Percentiles rank a stretch among this genome's conserved stretches.
Evolutionary conservation across 2,329 filamentous ascomycete species (phyloP).

Genomic region (Cercospora brassicicola): DNA sequence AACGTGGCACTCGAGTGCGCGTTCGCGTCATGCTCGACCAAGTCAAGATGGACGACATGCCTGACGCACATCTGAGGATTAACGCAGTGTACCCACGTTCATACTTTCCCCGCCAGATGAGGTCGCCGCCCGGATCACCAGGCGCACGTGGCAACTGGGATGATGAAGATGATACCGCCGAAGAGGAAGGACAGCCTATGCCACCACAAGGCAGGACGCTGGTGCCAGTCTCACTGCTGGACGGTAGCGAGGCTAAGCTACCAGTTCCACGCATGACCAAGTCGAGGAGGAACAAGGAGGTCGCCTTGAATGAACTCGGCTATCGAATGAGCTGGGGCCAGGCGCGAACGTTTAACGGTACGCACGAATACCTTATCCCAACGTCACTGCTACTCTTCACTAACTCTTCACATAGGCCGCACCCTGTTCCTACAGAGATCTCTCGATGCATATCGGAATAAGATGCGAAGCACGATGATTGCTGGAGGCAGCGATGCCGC

Average conservation of each 20-base stretch:
- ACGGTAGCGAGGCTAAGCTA: constrained; percentile 71
- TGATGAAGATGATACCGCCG: constrained; percentile 62
- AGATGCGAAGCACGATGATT: constrained; percentile 81
- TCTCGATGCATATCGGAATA: constrained; percentile 95
- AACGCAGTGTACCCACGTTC: constrained; percentile 88
- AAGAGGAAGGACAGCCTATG: constrained; percentile 41
- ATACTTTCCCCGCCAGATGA: constrained; percentile 92
- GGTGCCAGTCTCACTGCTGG: constrained; percentile 54
- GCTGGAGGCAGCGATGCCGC: constrained; percentile 72
- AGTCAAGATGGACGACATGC: constrained; percentile 92
- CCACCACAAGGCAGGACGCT: constrained; percentile 46
- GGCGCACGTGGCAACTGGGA: constrained; percentile 74
- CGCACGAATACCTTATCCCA: constrained; percentile 13
- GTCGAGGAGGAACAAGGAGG: constrained; percentile 72
- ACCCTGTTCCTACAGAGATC: constrained; percentile 30
- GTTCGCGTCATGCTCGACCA: constrained; percentile 91
- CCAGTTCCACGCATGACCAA: constrained; percentile 73
- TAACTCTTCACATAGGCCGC: constrained; percentile 23
- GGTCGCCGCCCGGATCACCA: constrained; percentile 74
- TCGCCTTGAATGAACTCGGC: constrained; percentile 87
- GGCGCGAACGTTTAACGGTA: constrained; percentile 81
- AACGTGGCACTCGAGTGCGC: constrained; percentile 75
- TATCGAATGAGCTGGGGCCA: constrained; percentile 97
- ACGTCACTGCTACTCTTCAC: constrained; percentile 11
- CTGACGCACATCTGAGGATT: constrained; percentile 86